Evolutionary conservation across 2,329 filamentous ascomycete genomes (phyloP), one percentile per base, ranked within the genome.

Genomic region (Byssoonygena ceratinophila): DNA sequence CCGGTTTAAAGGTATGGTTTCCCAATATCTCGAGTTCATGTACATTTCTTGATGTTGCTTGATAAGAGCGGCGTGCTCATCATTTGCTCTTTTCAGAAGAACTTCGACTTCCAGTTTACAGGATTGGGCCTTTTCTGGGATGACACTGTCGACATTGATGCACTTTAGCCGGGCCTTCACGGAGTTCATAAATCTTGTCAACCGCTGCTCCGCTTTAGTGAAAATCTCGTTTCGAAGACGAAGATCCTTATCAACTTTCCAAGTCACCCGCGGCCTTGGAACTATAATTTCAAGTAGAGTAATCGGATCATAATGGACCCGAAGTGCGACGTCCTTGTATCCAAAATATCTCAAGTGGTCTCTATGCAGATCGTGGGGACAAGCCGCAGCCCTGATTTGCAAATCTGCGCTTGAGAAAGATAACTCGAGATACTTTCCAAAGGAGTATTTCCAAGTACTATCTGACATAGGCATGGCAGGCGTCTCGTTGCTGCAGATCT

Each of bases 381-480:
- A 98, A 67, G 86, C 75, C 25, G 82, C 81, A 43, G 84, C 82
- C 79, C 82, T 60, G 83, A 81, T 64, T 59, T 83, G 85, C 46
- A 97, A 72, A 34, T 87, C 85, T 39, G 81, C 85, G 63, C 90
- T 91, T 90, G 91, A 98, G 67, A 97, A 97, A 1, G 90, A 89
- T 16, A 98, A 75, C 68, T 98, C 92, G n/a, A 98, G 76, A 63
- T 97, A 98, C 68, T 98, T 98, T 9, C 88, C 92, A 63, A 98
- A 94, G 0, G 92, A 98, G 66, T 98, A 98, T 66, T 94, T 96
- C 86, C 89, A 98, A 0, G 90, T 94, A 61, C 82, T 89, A 53
- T 89, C 83, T 0, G 91, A 96, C 88, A 98, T 96, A 29, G 84
- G 83, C 59, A 87, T 85, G 45, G 90, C 83, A 36, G 88, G 86